Conservation (phyloP, 1,139 yeast species). For the Suzukiozyma palmioleophila region DNA sequence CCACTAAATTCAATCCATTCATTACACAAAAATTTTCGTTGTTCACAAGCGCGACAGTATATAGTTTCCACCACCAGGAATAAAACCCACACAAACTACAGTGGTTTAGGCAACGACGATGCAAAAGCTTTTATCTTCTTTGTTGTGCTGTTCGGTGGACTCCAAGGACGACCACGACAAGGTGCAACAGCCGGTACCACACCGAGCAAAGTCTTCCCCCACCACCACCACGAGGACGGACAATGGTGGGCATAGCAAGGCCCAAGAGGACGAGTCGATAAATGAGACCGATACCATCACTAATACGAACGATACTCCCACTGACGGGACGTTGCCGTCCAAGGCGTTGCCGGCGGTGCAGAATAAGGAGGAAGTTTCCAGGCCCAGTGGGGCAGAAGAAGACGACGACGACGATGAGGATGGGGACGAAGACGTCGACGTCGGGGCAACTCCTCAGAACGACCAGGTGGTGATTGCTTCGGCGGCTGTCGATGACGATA, state of each 20-base stretch:
- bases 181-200: conserved; percentile 9
- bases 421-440: conserved; percentile 18
- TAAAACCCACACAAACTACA: background rate
- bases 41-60: conserved; percentile 1
- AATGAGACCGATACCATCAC: conserved; percentile 45
- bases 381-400: conserved; percentile 2
- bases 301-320: conserved; percentile 27
- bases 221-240: background rate
- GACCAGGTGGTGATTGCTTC: conserved; percentile 3
- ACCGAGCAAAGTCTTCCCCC: background rate
- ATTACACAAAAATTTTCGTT: background rate
- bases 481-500: conserved; percentile 12
- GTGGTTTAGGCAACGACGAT: conserved; percentile 9
- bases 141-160: conserved; percentile 40
- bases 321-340: conserved; percentile 3
- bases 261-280: conserved; percentile 33
- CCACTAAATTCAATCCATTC: background rate
- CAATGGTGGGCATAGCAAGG: background rate
- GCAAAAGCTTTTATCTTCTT: conserved; percentile 27
- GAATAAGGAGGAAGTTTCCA: conserved; percentile 2
- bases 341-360: background rate
- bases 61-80: background rate
- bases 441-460: conserved; percentile 11
- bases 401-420: conserved; percentile 9
- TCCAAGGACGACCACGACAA: conserved; percentile 31